Evolutionary conservation across 176 grass and related monocot genomes (phyloP).

Genomic region (Phyllostachys edulis): DNA sequence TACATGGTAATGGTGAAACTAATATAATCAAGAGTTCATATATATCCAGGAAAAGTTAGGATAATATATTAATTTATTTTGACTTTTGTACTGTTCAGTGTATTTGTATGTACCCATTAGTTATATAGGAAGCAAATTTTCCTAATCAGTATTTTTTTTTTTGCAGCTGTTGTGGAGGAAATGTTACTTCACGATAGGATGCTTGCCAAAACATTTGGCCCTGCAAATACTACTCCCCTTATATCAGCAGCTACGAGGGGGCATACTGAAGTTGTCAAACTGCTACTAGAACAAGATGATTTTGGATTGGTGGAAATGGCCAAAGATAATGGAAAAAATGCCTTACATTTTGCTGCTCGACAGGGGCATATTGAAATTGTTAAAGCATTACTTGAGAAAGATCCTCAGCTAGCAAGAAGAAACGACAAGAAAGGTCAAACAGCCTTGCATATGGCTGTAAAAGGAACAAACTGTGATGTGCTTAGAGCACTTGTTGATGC

Average conservation of each 20-base stretch:
- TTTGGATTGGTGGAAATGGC: slow-evolving; percentile 70
- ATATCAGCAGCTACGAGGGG: slow-evolving; percentile 88
- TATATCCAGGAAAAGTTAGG: background rate
- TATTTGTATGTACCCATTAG: background rate
- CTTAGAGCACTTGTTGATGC: slow-evolving; percentile 85
- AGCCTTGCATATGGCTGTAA: slow-evolving; percentile 93
- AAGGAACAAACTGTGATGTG: slow-evolving; percentile 89
- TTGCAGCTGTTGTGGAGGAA: slow-evolving; percentile 74
- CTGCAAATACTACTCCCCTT: slow-evolving; percentile 67
- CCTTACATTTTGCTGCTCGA: slow-evolving; percentile 88
- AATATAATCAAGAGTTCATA: background rate
- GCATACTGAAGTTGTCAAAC: slow-evolving; percentile 64
- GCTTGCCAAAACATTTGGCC: slow-evolving; percentile 79
- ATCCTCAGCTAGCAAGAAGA: slow-evolving; percentile 80
- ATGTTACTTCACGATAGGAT: slow-evolving; percentile 52
- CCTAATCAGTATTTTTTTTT: slow-evolving; percentile 24
- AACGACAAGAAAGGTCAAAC: slow-evolving; percentile 96
- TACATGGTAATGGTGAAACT: slow-evolving; percentile 7
- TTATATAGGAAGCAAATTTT: background rate
- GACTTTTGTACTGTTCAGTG: background rate
- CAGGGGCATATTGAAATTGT: slow-evolving; percentile 83
- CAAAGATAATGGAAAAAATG: slow-evolving; percentile 87
- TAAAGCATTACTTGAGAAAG: slow-evolving; percentile 71
- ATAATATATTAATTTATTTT: background rate
- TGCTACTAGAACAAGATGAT: slow-evolving; percentile 70